Conservation (phyloP, 2,329 filamentous ascomycete genomes). For the Fusarium secorum region DNA sequence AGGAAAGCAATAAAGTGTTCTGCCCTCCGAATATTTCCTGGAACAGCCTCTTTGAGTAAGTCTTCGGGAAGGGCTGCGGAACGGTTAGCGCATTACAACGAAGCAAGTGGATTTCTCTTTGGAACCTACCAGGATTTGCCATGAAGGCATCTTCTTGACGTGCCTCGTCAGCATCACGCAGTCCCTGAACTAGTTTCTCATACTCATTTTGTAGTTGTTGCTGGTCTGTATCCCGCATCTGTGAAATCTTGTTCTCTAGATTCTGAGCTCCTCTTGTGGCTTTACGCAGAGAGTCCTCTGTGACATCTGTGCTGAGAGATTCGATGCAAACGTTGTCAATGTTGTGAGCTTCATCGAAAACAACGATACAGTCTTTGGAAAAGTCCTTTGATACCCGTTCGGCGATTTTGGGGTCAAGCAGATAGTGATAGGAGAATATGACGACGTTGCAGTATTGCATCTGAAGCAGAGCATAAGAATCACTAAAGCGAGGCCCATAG, state of each 20-base stretch:
- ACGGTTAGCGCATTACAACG: not conserved
- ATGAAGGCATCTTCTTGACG: conserved; percentile 96
- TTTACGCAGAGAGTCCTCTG: conserved; percentile 90
- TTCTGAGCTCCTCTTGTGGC: conserved; percentile 91
- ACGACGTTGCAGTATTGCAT: conserved; percentile 99
- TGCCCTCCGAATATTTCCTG: conserved; percentile 93
- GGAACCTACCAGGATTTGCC: conserved; percentile 75
- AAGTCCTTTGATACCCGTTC: conserved; percentile 94
- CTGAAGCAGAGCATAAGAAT: conserved; percentile 50
- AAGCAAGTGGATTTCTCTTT: not conserved
- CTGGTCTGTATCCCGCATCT: conserved; percentile 96
- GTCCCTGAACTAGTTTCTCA: conserved; percentile 89
- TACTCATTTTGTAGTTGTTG: conserved; percentile 96
- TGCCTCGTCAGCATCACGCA: conserved; percentile 87
- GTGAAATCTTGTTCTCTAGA: conserved; percentile 85
- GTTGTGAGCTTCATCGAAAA: conserved; percentile 98
- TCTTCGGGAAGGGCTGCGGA: conserved; percentile 81
- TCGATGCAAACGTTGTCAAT: conserved; percentile 99
- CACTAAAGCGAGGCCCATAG: not conserved
- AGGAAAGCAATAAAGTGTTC: conserved; percentile 96
- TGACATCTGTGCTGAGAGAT: conserved; percentile 94
- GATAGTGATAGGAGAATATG: conserved; percentile 99
- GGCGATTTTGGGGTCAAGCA: conserved; percentile 97
- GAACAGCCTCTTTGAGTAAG: conserved; percentile 91
- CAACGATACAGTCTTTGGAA: conserved; percentile 97